These are phyloP conservation scores for Oemleria cerasiformis DNA, from an alignment of 306 rosid genomes.

Conservation along the genomic window DNA sequence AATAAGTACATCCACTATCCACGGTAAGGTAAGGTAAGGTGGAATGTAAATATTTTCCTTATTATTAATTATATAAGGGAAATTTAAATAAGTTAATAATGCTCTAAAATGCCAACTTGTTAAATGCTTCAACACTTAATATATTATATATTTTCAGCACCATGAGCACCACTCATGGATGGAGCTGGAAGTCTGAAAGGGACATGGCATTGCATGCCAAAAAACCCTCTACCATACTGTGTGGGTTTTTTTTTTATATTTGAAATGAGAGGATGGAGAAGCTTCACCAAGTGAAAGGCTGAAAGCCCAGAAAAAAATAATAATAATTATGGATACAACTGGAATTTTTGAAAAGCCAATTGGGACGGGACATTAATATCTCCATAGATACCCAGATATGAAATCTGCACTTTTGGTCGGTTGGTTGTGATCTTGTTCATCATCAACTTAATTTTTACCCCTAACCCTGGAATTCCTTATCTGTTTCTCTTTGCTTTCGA, in stretches of 20 bases:
- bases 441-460: too few relatives aligned
- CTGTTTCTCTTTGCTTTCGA: background rate
- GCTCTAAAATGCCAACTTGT: too few relatives aligned
- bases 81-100: too few relatives aligned
- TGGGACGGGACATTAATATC: constrained; percentile 16
- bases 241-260: background rate
- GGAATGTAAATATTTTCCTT: too few relatives aligned
- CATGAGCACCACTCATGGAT: too few relatives aligned
- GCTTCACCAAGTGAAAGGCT: background rate
- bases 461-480: background rate
- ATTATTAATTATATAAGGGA: too few relatives aligned
- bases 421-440: too few relatives aligned
- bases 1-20: too few relatives aligned
- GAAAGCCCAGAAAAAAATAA: background rate
- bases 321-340: constrained; percentile 27
- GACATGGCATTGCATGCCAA: constrained; percentile 1
- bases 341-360: constrained; percentile 7
- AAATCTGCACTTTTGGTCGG: constrained; percentile 24
- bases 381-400: background rate
- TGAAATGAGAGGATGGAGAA: background rate
- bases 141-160: too few relatives aligned
- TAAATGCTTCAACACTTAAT: too few relatives aligned
- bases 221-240: background rate
- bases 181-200: background rate
- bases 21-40: too few relatives aligned